These are phyloP conservation scores for Hypoxylon sp. DNA, from an alignment of 2,329 filamentous ascomycete genomes.

Conservation along the genomic window DNA sequence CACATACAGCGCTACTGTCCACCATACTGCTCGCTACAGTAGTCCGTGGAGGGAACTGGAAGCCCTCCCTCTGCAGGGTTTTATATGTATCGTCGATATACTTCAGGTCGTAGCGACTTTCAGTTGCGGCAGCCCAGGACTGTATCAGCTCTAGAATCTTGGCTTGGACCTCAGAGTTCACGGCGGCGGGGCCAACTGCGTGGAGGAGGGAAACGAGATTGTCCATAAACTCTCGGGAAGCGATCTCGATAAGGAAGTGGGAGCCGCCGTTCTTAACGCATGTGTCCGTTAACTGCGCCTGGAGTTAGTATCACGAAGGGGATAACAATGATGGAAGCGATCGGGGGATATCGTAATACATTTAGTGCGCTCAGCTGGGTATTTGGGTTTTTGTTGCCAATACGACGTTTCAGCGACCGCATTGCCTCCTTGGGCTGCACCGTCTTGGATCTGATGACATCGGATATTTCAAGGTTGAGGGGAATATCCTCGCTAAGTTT, in stretches of 20 bases:
- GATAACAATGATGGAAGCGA: background rate
- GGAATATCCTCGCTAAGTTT: conserved; percentile 87
- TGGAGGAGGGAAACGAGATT: conserved; percentile 92
- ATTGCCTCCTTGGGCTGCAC: conserved; percentile 98
- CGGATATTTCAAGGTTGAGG: conserved; percentile 97
- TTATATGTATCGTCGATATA: conserved; percentile 93
- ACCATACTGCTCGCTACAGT: conserved; percentile 97
- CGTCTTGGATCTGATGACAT: conserved; percentile 96
- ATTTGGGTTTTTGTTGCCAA: conserved; percentile 98
- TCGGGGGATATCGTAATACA: conserved; percentile 66
- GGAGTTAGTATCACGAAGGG: conserved; percentile 6
- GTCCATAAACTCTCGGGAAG: conserved; percentile 98
- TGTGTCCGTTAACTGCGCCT: conserved; percentile 84
- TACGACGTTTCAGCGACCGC: conserved; percentile 92
- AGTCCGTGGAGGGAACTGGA: conserved; percentile 86
- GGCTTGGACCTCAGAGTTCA: conserved; percentile 85
- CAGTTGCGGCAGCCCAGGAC: conserved; percentile 89
- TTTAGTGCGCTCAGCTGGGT: conserved; percentile 94
- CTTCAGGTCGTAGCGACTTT: conserved; percentile 82
- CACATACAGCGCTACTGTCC: conserved; percentile 89
- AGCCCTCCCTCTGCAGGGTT: conserved; percentile 84
- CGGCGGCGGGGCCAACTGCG: conserved; percentile 76
- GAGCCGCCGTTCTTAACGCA: conserved; percentile 98
- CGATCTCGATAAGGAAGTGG: conserved; percentile 95
- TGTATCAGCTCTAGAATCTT: conserved; percentile 97